Percentiles rank a stretch among this genome's conserved stretches.
Conservation (phyloP, 805 yeast species). For the Yarrowia porcina region DNA sequence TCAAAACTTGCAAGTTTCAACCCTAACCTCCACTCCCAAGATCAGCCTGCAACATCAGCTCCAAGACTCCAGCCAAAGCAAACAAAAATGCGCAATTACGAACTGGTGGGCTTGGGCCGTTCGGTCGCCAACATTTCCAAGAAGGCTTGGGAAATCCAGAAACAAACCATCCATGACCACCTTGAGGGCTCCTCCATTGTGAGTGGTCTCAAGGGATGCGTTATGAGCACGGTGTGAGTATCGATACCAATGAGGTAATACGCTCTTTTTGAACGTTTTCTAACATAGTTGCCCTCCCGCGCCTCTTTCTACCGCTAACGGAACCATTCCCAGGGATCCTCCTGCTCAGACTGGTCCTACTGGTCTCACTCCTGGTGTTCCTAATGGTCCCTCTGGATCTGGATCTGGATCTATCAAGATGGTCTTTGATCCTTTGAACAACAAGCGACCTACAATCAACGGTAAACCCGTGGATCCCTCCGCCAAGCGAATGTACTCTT, state of each 20-base stretch:
- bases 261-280: background rate
- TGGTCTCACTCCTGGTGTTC: conserved; percentile 7
- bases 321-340: conserved; percentile 7
- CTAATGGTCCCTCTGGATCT: conserved; percentile 1
- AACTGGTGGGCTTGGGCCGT: conserved; percentile 20
- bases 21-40: conserved; percentile 22
- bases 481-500: conserved; percentile 20
- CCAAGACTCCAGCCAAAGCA: background rate
- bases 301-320: conserved; percentile 11
- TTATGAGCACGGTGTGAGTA: conserved; percentile 7
- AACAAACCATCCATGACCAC: conserved; percentile 11
- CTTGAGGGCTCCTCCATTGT: conserved; percentile 21
- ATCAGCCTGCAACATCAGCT: conserved; percentile 1
- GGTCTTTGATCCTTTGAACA: conserved; percentile 3
- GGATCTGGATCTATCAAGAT: conserved; percentile 5
- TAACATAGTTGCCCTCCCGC: conserved; percentile 7
- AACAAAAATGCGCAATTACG: conserved; percentile 22
- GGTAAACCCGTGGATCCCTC: background rate
- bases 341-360: background rate
- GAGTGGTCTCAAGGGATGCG: conserved; percentile 15
- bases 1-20: background rate
- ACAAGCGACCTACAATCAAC: conserved; percentile 16
- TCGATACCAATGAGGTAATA: background rate
- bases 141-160: conserved; percentile 23
- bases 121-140: conserved; percentile 22